phyloP scores from a whole-genome alignment of 225 moss, liverwort and hornwort species.

The Lunularia cruciata region DNA sequence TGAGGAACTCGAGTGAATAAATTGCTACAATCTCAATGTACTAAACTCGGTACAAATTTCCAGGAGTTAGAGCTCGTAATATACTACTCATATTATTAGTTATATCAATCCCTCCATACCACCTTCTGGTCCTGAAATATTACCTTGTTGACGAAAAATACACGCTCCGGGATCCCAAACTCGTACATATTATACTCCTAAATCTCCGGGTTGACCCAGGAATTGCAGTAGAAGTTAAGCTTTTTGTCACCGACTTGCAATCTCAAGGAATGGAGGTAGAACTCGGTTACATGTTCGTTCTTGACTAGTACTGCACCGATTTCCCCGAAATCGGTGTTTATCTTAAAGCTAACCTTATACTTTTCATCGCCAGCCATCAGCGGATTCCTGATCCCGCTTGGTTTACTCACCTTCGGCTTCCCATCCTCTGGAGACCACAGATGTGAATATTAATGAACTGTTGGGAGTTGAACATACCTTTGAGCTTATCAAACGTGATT shows the following conservation, averaged over 20 bases:
- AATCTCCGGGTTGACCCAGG: conserved; percentile 61
- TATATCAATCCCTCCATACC: too few relatives aligned
- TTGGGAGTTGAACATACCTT: too few relatives aligned
- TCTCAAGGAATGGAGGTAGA: conserved; percentile 46
- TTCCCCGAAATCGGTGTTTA: conserved; percentile 48
- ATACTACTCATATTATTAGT: too few relatives aligned
- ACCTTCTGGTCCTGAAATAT: too few relatives aligned
- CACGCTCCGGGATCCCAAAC: conserved; percentile 36
- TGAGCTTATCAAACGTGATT: too few relatives aligned
- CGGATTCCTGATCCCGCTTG: too few relatives aligned
- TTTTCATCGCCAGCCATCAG: neutral
- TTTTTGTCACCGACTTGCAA: conserved; percentile 26
- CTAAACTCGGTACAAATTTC: too few relatives aligned
- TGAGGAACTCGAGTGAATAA: neutral
- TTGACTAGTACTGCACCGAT: conserved; percentile 47
- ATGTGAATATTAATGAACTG: too few relatives aligned
- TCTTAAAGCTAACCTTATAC: conserved; percentile 40
- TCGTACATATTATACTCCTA: conserved; percentile 24
- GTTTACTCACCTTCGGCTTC: too few relatives aligned
- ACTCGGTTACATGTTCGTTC: conserved; percentile 56
- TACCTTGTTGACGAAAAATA: conserved; percentile 64
- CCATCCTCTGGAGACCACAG: too few relatives aligned
- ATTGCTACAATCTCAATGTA: neutral
- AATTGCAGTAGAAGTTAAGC: conserved; percentile 44
- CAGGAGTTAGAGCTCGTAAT: too few relatives aligned